phyloP scores from a whole-genome alignment of 371 early-diverging fungal genomes.

The Circinella umbellata region DNA sequence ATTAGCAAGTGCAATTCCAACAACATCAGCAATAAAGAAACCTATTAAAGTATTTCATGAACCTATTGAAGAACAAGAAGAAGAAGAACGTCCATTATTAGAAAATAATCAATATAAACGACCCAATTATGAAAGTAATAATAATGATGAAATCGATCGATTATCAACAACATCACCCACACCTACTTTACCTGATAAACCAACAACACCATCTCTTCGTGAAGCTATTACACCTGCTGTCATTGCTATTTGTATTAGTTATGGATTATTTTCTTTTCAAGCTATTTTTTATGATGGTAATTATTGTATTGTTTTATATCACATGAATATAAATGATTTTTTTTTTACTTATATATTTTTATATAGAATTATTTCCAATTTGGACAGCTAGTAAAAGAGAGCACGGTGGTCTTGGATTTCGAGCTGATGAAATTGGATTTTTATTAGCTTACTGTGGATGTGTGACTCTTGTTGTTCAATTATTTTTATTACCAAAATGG shows the following conservation, averaged over 20 bases:
- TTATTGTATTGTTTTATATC: too few relatives aligned
- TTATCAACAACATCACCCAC: constrained; percentile 10
- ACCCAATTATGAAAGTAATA: constrained; percentile 10
- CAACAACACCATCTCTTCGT: constrained; percentile 24
- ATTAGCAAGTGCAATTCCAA: neutral
- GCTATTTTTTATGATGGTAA: constrained; percentile 51
- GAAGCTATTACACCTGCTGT: constrained; percentile 47
- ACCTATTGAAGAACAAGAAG: neutral
- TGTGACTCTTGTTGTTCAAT: constrained; percentile 58
- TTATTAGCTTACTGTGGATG: constrained; percentile 58
- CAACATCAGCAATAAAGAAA: neutral
- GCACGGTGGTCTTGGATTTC: constrained; percentile 65
- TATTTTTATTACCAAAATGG: constrained; percentile 50
- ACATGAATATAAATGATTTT: neutral
- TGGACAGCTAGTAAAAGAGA: constrained; percentile 21
- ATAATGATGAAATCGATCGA: neutral
- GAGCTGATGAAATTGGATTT: constrained; percentile 55
- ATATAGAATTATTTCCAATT: constrained; percentile 27
- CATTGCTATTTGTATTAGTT: constrained; percentile 35
- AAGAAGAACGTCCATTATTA: neutral
- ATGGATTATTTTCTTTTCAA: constrained; percentile 45
- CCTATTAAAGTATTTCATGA: neutral
- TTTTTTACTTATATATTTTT: neutral
- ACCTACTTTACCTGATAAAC: constrained; percentile 13
- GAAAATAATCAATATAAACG: neutral